These are phyloP conservation scores for Cordyceps tenuipes DNA, from an alignment of 2,329 filamentous ascomycete species.

Conservation along the genomic window DNA sequence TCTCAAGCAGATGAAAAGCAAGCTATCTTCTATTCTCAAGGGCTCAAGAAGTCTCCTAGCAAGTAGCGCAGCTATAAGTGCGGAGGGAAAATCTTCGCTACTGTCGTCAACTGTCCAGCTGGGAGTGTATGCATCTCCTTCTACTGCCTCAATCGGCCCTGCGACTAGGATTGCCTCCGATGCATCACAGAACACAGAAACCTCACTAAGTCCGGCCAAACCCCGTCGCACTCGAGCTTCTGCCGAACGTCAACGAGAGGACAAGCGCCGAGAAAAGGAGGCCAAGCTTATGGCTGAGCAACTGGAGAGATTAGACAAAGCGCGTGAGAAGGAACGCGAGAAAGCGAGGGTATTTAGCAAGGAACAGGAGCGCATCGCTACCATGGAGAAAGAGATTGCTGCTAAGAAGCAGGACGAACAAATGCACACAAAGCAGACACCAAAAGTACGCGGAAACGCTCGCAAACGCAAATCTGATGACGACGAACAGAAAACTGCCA, in stretches of 20 bases:
- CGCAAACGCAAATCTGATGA: slow-evolving; percentile 37
- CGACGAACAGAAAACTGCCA: slow-evolving; percentile 22
- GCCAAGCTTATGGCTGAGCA: slow-evolving; percentile 52
- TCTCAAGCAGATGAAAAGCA: slow-evolving; percentile 85
- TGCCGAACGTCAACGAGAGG: slow-evolving; percentile 52
- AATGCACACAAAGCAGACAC: slow-evolving; percentile 29
- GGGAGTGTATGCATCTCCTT: slow-evolving; percentile 34
- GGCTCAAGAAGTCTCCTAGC: slow-evolving; percentile 79
- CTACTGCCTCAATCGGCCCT: slow-evolving; percentile 38
- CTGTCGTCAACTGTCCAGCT: slow-evolving; percentile 44
- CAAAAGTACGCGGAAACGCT: slow-evolving; percentile 43
- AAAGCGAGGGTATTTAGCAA: slow-evolving; percentile 54
- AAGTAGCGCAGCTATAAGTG: slow-evolving; percentile 59
- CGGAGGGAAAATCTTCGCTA: slow-evolving; percentile 51
- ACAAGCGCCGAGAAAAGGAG: slow-evolving; percentile 60
- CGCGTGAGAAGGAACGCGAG: slow-evolving; percentile 60
- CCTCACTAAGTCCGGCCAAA: slow-evolving; percentile 33
- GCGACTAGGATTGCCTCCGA: slow-evolving; percentile 19
- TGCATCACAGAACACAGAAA: slow-evolving; percentile 12
- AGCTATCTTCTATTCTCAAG: slow-evolving; percentile 83
- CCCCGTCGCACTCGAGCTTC: slow-evolving; percentile 49
- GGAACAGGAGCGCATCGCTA: slow-evolving; percentile 46
- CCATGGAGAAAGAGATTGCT: slow-evolving; percentile 44
- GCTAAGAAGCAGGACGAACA: slow-evolving; percentile 46
- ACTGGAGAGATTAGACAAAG: slow-evolving; percentile 56